Evolutionary conservation across 441 rosid genomes (phyloP), one percentile per base, ranked within the genome.

Genomic region (Heliophila coronopifolia): DNA sequence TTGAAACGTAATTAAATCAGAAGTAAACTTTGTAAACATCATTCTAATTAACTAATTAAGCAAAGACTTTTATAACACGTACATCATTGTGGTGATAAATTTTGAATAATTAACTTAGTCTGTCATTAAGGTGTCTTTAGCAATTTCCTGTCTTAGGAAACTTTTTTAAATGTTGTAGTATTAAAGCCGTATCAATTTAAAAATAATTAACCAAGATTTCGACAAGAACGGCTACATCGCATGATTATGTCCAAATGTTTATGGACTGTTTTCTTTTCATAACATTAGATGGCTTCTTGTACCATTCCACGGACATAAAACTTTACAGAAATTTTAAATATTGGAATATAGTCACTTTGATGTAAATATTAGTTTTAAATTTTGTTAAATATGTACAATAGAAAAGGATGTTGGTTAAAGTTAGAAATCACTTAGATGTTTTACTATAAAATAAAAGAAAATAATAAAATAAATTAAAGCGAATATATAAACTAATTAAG

Each of bases 11-110:
- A 43, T 19, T 19, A 35, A 27, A 30, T 13, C 14, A 20, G n/a
- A 17, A 32, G 40, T 13, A 18, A 9, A 16, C 2, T 13, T 5
- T 8, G 11, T 30, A 15, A 17, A 7, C 34, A 30, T 58, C 9
- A 26, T 25, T 46, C 31, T 20, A 38, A 23, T 16, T 38, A 58
- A 31, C n/a, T n/a, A n/a, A n/a, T n/a, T n/a, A n/a, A n/a, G 14
- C 18, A 9, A 49, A 9, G 22, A 59, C 41, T 59, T 59, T 49
- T 31, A 59, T n/a, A 47, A 58, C 48, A 58, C 63, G 63, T 7
- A 28, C 46, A 37, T 28, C 54, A 28, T 48, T 17, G 46, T 36
- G 23, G 26, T 4, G n/a, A n/a, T 26, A 57, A 7, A 25, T 45
- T 44, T 18, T 35, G 45, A 17, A 36, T 12, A 26, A 26, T 26